Conservation (phyloP, 345 rosid species). For the Euclidium syriacum region DNA sequence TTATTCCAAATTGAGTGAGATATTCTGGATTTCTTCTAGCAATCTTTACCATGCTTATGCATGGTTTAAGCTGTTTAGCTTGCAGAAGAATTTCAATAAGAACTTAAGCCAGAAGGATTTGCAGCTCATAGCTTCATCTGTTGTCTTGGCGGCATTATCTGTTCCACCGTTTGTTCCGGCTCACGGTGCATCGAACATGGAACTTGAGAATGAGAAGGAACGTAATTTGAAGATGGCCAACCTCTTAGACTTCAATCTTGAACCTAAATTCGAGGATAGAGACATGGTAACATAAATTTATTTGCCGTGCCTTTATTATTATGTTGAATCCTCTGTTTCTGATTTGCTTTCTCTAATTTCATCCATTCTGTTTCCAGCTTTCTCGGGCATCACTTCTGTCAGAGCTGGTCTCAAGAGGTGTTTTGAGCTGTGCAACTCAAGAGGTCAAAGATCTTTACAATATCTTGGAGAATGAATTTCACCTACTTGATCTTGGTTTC, state of each 20-base stretch:
- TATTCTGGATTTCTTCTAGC: slow-evolving; percentile 93
- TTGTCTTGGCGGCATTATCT: slow-evolving; percentile 84
- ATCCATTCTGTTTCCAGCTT: slow-evolving; percentile 45
- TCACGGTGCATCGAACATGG: slow-evolving; percentile 67
- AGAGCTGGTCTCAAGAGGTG: slow-evolving; percentile 90
- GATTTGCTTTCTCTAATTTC: slow-evolving; percentile 10
- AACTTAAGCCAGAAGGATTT: slow-evolving; percentile 92
- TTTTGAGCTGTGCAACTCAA: slow-evolving; percentile 86
- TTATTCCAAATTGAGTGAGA: slow-evolving; percentile 89
- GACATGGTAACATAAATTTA: slow-evolving; percentile 57
- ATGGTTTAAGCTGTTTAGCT: slow-evolving; percentile 89
- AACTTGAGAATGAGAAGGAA: slow-evolving; percentile 87
- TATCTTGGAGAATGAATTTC: slow-evolving; percentile 84
- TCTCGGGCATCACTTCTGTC: slow-evolving; percentile 81
- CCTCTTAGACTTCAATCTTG: slow-evolving; percentile 91
- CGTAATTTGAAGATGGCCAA: slow-evolving; percentile 90
- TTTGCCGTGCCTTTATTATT: neutral
- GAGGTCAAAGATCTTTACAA: slow-evolving; percentile 94
- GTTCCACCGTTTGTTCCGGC: slow-evolving; percentile 70
- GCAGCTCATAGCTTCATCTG: slow-evolving; percentile 92
- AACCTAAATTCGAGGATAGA: slow-evolving; percentile 75
- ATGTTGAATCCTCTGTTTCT: neutral
- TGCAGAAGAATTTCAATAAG: slow-evolving; percentile 94
- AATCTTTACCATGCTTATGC: slow-evolving; percentile 95
- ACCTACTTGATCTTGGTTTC: slow-evolving; percentile 74